These are phyloP conservation scores for Raphanus raphanistrum DNA, from an alignment of 345 rosid species.

Conservation along the genomic window DNA sequence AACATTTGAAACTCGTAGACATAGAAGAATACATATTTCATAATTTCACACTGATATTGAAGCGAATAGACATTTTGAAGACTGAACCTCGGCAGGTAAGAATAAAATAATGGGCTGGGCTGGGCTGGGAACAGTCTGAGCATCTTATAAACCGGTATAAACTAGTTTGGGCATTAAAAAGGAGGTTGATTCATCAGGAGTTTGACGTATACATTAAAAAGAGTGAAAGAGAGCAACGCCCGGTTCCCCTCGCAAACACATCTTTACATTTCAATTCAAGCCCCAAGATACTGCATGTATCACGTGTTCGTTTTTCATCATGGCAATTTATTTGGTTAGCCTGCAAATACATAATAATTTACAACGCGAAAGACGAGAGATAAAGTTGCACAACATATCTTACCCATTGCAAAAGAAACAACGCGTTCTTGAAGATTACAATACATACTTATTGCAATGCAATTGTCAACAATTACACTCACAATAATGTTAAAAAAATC, in stretches of 20 bases:
- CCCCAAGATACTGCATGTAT: not conserved
- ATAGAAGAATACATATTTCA: not conserved
- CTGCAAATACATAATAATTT: not conserved
- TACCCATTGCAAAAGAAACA: not conserved
- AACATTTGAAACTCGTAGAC: not conserved
- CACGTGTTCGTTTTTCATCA: not conserved
- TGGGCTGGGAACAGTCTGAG: not conserved
- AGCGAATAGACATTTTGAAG: not conserved
- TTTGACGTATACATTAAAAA: not conserved
- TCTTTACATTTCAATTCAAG: not conserved
- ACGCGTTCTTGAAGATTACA: not conserved
- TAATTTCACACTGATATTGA: not conserved
- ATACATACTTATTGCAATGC: not conserved
- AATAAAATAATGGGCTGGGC: not conserved
- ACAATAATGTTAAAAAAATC: not conserved
- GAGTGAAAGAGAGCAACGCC: not conserved
- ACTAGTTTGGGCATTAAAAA: not conserved
- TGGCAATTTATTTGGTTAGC: not conserved
- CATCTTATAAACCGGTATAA: not conserved
- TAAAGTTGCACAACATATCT: not conserved
- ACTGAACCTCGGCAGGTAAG: not conserved
- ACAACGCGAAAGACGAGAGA: not conserved
- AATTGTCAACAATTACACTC: not conserved
- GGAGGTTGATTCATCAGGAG: not conserved
- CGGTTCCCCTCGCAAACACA: not conserved